phyloP scores from a whole-genome alignment of 192 early-diverging fungal genomes.

The Coemansia sp. region DNA sequence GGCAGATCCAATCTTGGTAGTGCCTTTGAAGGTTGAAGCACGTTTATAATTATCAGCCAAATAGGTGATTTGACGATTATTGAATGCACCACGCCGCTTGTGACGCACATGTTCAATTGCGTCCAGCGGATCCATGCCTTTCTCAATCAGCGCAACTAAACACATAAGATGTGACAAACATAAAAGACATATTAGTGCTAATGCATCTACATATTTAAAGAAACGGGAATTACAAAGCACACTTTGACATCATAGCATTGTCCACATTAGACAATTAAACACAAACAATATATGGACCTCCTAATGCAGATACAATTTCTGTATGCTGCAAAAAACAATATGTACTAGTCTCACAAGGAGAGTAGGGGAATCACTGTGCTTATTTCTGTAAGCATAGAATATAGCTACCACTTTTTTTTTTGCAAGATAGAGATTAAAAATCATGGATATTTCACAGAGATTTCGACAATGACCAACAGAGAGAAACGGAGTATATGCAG shows the following conservation, averaged over 20 bases:
- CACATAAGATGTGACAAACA: not conserved
- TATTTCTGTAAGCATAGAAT: too few species aligned
- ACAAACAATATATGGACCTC: too few species aligned
- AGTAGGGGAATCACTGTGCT: not conserved
- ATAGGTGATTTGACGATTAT: conserved; percentile 72
- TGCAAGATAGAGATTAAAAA: not conserved
- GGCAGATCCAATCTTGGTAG: conserved; percentile 21
- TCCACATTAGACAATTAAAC: too few species aligned
- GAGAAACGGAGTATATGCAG: too few species aligned
- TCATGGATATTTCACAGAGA: not conserved
- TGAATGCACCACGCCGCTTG: conserved; percentile 76
- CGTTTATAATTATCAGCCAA: conserved; percentile 56
- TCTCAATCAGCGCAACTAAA: conserved; percentile 71
- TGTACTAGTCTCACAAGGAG: not conserved
- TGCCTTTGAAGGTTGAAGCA: conserved; percentile 29
- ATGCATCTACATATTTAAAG: not conserved
- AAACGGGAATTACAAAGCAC: not conserved
- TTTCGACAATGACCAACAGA: not conserved
- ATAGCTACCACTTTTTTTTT: too few species aligned
- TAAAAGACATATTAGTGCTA: too few species aligned
- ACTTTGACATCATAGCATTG: too few species aligned
- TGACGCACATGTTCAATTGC: conserved; percentile 71
- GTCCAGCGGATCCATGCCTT: conserved; percentile 74
- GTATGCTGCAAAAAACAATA: not conserved
- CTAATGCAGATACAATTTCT: too few species aligned